Conservation (phyloP, 352 stramenopile genomes). For the Globisporangium nodosum region DNA sequence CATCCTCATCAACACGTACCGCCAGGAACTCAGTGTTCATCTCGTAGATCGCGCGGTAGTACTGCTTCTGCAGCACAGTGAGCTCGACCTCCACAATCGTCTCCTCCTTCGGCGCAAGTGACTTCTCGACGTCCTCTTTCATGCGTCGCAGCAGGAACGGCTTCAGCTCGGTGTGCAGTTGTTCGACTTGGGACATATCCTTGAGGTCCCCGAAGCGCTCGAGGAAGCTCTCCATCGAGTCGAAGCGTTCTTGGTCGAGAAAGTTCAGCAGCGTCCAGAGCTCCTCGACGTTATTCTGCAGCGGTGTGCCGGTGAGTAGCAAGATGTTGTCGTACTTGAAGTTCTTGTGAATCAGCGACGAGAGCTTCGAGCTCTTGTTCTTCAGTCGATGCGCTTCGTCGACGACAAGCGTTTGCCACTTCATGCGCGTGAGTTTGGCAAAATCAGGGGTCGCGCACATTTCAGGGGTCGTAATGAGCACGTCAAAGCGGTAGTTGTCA, state of each 20-base stretch:
- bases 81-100: constrained; percentile 91
- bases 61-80: constrained; percentile 88
- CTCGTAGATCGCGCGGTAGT: constrained; percentile 91
- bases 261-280: constrained; percentile 99
- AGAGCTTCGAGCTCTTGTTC: constrained; percentile 97
- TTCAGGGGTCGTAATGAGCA: constrained; percentile 99
- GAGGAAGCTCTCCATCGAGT: constrained; percentile 26
- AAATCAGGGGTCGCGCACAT: constrained; percentile 94
- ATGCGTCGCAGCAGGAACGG: constrained; percentile 82
- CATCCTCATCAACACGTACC: constrained; percentile 10
- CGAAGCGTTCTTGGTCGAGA: constrained; percentile 93
- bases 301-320: constrained; percentile 87
- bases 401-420: constrained; percentile 96
- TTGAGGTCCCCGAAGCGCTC: constrained; percentile 1
- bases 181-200: constrained; percentile 1
- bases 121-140: constrained; percentile 90
- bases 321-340: constrained; percentile 83
- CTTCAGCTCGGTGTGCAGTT: background rate
- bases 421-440: constrained; percentile 88
- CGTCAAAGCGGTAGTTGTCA: constrained; percentile 94
- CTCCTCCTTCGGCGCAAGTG: constrained; percentile 84
- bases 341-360: constrained; percentile 69
- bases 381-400: constrained; percentile 99
- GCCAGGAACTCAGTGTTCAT: constrained; percentile 90
- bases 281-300: constrained; percentile 90